A percentile compares a stretch with the other conserved stretches of the same genome.
Evolutionary conservation across 768 basidiomycete species (phyloP).

Genomic region (button mushroom (Agaricus bisporus)): DNA sequence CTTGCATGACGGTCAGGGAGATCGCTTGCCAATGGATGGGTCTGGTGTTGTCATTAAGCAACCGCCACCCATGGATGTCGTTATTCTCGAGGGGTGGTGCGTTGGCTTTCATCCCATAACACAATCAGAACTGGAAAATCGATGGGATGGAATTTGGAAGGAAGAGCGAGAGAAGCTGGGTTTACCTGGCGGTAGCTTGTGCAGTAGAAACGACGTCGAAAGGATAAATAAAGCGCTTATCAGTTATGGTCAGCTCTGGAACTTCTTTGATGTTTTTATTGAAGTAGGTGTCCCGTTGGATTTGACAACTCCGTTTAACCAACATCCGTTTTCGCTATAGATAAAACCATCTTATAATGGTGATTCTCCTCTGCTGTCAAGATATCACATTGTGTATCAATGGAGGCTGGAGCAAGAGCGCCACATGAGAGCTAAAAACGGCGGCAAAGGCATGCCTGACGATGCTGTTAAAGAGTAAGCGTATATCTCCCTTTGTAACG

Average conservation of each 20-base stretch:
- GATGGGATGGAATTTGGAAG: slow-evolving; percentile 46
- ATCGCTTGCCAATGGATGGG: slow-evolving; percentile 49
- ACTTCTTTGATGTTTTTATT: slow-evolving; percentile 64
- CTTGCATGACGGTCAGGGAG: slow-evolving; percentile 73
- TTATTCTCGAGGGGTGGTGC: slow-evolving; percentile 96
- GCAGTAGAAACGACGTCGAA: slow-evolving; percentile 46
- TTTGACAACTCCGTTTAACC: slow-evolving; percentile 2
- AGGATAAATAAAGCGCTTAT: slow-evolving; percentile 58
- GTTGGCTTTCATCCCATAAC: slow-evolving; percentile 75
- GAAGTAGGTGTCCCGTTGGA: slow-evolving; percentile 44
- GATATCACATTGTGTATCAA: slow-evolving; percentile 59
- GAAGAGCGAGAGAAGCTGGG: slow-evolving; percentile 30
- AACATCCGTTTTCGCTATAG: slow-evolving; percentile 14
- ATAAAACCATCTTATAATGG: slow-evolving; percentile 24
- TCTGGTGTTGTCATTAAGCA: slow-evolving; percentile 37
- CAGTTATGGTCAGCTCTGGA: slow-evolving; percentile 64
- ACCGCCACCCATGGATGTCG: slow-evolving; percentile 52
- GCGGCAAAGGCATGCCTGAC: slow-evolving; percentile 87
- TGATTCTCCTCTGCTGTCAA: slow-evolving; percentile 18
- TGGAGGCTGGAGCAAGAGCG: slow-evolving; percentile 93
- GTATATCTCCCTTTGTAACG: neutral
- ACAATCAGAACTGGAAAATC: slow-evolving; percentile 39
- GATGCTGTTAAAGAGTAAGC: slow-evolving; percentile 59
- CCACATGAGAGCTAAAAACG: slow-evolving; percentile 78
- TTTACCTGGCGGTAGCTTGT: slow-evolving; percentile 29